Conservation (phyloP, 2,329 filamentous ascomycete species). For the Aspergillus quadricinctus region DNA sequence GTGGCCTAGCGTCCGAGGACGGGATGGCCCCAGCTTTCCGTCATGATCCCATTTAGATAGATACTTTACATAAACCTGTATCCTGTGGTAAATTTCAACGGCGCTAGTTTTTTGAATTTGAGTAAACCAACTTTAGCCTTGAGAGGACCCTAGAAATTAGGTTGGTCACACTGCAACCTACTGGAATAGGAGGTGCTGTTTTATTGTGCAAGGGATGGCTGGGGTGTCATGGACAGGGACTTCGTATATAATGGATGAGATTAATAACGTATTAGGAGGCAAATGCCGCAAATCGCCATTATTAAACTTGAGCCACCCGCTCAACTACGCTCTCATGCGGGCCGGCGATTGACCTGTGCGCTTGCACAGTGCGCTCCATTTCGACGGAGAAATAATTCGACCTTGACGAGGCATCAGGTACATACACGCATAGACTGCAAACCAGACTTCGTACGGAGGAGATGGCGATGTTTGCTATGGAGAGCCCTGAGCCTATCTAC, state of each 20-base stretch:
- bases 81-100: background rate
- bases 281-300: background rate
- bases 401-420: background rate
- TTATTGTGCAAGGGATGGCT: background rate
- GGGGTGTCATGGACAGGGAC: background rate
- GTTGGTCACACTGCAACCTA: background rate
- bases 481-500: background rate
- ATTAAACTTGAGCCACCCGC: background rate
- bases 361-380: background rate
- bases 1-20: background rate
- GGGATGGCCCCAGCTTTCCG: background rate
- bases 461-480: background rate
- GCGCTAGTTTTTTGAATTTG: background rate
- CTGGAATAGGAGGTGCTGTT: background rate
- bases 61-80: background rate
- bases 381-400: background rate
- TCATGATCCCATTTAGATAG: background rate
- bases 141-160: too few relatives aligned
- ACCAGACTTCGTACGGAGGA: background rate
- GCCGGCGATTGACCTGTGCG: background rate
- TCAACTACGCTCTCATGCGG: background rate
- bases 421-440: background rate
- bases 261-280: background rate
- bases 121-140: background rate
- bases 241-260: background rate